Percentiles rank a stretch among this genome's conserved stretches.
These are phyloP conservation scores for Termitomyces sp. DNA, from an alignment of 768 basidiomycete species.

Conservation along the genomic window DNA sequence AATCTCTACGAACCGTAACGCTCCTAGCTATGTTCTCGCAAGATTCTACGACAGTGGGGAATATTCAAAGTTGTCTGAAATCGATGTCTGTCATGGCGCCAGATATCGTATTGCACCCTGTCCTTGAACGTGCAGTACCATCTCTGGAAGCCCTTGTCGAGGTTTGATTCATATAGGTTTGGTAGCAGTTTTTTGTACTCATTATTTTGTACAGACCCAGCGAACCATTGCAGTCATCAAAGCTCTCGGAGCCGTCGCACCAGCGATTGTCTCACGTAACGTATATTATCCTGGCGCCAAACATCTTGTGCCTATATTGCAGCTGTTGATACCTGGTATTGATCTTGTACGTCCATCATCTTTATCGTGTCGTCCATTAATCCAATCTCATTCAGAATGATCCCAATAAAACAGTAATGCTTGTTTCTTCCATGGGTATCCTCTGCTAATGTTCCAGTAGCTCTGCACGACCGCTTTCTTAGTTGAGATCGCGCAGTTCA, in stretches of 20 bases:
- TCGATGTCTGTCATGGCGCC: constrained; percentile 83
- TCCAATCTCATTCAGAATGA: constrained; percentile 48
- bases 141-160: constrained; percentile 87
- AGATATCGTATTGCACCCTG: constrained; percentile 74
- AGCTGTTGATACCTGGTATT: constrained; percentile 80
- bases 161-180: constrained; percentile 33
- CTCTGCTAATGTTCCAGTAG: constrained; percentile 26
- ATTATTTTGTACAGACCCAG: constrained; percentile 51
- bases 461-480: constrained; percentile 72
- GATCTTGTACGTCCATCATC: constrained; percentile 54
- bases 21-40: constrained; percentile 90
- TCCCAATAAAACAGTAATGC: constrained; percentile 65
- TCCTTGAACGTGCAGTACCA: constrained; percentile 80
- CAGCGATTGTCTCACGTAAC: constrained; percentile 72
- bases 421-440: background rate
- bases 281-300: constrained; percentile 82
- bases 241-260: constrained; percentile 74
- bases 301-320: constrained; percentile 72
- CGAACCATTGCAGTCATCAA: constrained; percentile 84
- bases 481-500: constrained; percentile 70
- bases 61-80: constrained; percentile 77
- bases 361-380: background rate
- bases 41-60: constrained; percentile 64
- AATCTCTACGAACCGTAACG: constrained; percentile 74
- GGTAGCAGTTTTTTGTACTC: background rate